Percentiles rank a stretch among this genome's conserved stretches.
These are phyloP conservation scores for Torulaspora quercuum DNA, from an alignment of 805 yeast genomes.

Conservation along the genomic window DNA sequence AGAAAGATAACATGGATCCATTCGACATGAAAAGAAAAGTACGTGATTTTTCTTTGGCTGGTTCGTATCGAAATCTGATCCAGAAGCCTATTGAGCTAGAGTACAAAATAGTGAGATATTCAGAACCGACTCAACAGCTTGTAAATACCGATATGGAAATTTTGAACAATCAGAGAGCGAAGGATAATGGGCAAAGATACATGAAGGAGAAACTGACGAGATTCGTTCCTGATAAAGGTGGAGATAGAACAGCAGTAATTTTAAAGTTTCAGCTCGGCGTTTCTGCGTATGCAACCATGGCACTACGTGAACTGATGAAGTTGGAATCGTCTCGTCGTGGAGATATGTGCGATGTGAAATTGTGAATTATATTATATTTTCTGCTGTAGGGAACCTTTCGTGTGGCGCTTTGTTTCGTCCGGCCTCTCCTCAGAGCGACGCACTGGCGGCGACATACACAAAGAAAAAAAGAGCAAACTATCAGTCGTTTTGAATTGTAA, in stretches of 20 bases:
- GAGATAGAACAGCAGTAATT: conserved; percentile 62
- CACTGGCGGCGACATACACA: too few relatives aligned
- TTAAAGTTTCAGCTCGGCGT: conserved; percentile 74
- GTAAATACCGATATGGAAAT: conserved; percentile 75
- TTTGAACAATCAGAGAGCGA: conserved; percentile 38
- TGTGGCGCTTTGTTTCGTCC: too few relatives aligned
- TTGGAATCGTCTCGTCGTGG: conserved; percentile 61
- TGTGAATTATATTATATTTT: conserved; percentile 8
- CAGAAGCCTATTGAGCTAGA: conserved; percentile 62
- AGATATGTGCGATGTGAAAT: conserved; percentile 44
- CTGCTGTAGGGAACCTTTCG: too few relatives aligned
- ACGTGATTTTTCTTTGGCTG: conserved; percentile 86
- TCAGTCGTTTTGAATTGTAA: too few relatives aligned
- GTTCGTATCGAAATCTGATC: conserved; percentile 76
- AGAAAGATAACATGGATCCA: conserved; percentile 78
- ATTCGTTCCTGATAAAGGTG: conserved; percentile 39
- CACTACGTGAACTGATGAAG: conserved; percentile 84
- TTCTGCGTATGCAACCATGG: conserved; percentile 97
- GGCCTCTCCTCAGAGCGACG: too few relatives aligned
- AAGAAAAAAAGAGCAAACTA: too few relatives aligned
- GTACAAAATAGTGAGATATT: conserved; percentile 59
- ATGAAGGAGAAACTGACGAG: conserved; percentile 35
- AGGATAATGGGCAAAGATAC: conserved; percentile 32
- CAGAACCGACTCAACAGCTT: conserved; percentile 62
- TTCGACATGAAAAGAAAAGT: conserved; percentile 77